phyloP scores from a whole-genome alignment of 2,329 filamentous ascomycete genomes.

The Helotiales sp. region DNA sequence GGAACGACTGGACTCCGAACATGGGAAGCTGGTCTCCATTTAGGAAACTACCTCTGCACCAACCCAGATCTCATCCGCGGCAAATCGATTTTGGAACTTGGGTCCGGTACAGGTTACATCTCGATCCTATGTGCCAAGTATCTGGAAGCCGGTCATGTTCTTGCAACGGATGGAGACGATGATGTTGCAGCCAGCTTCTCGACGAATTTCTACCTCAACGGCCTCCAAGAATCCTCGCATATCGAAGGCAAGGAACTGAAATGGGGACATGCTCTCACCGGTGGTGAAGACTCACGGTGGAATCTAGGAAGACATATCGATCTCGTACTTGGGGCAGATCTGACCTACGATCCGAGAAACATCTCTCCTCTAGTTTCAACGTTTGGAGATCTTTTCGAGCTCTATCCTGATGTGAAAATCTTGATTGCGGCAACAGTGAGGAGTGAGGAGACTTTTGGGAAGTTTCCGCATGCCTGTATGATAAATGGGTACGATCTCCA shows the following conservation, averaged over 20 bases:
- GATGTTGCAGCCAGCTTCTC: conserved; percentile 71
- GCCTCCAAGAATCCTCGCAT: conserved; percentile 58
- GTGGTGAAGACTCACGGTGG: conserved; percentile 49
- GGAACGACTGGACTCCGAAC: conserved; percentile 80
- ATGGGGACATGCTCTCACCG: conserved; percentile 48
- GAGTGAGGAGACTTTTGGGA: conserved; percentile 70
- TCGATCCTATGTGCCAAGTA: conserved; percentile 75
- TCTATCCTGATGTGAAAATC: conserved; percentile 61
- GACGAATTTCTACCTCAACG: conserved; percentile 72
- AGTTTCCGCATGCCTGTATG: conserved; percentile 63
- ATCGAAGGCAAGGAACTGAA: conserved; percentile 60
- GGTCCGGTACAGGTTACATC: conserved; percentile 77
- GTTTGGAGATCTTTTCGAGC: conserved; percentile 62
- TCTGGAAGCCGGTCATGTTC: conserved; percentile 61
- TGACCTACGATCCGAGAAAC: conserved; percentile 73
- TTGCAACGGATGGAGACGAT: conserved; percentile 76
- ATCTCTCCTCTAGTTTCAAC: conserved; percentile 70
- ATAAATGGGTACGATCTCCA: conserved; percentile 48
- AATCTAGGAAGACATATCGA: conserved; percentile 54
- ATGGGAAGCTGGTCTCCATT: conserved; percentile 79
- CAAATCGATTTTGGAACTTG: conserved; percentile 72
- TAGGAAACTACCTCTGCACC: conserved; percentile 69
- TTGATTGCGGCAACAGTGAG: conserved; percentile 74
- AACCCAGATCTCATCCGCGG: conserved; percentile 48
- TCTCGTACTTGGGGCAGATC: conserved; percentile 74